Conservation (phyloP, 768 basidiomycete species). For the Tylopilus sp. region DNA sequence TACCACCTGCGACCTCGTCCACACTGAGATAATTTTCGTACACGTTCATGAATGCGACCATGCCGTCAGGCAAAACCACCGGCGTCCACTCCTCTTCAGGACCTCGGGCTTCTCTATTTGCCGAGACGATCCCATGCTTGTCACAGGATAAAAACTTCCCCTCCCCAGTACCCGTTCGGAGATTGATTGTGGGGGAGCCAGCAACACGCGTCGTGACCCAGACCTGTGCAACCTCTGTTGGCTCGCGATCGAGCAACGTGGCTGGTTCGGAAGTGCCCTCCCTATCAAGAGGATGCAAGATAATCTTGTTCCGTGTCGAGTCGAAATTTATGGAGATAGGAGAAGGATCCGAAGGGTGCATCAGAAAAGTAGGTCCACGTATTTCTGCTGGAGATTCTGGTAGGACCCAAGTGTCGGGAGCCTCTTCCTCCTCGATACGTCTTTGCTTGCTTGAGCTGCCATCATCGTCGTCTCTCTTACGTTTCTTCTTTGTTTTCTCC, state of each 20-base stretch:
- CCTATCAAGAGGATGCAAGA: slow-evolving; percentile 64
- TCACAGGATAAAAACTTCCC: slow-evolving; percentile 91
- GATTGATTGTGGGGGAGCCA: slow-evolving; percentile 78
- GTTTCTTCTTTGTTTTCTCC: slow-evolving; percentile 80
- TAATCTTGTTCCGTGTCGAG: slow-evolving; percentile 67
- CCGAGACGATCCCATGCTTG: slow-evolving; percentile 77
- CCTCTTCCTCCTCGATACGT: slow-evolving; percentile 56
- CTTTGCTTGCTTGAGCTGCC: slow-evolving; percentile 42
- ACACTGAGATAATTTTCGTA: slow-evolving; percentile 86
- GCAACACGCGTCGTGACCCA: slow-evolving; percentile 89
- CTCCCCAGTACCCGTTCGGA: slow-evolving; percentile 83
- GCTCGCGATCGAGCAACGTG: slow-evolving; percentile 60
- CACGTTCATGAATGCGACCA: slow-evolving; percentile 84
- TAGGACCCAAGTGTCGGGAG: slow-evolving; percentile 75
- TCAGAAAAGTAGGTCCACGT: slow-evolving; percentile 83
- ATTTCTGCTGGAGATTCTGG: slow-evolving; percentile 71
- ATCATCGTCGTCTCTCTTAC: slow-evolving; percentile 58
- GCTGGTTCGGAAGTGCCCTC: slow-evolving; percentile 45
- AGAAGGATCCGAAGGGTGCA: slow-evolving; percentile 77
- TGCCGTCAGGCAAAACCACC: slow-evolving; percentile 74
- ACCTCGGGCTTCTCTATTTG: slow-evolving; percentile 85
- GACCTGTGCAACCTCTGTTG: slow-evolving; percentile 82
- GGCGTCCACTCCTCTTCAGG: slow-evolving; percentile 95
- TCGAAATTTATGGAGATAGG: slow-evolving; percentile 78
- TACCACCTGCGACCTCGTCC: slow-evolving; percentile 84